phyloP scores from a whole-genome alignment of 179 eudicot species.

The Carnegiea gigantea region DNA sequence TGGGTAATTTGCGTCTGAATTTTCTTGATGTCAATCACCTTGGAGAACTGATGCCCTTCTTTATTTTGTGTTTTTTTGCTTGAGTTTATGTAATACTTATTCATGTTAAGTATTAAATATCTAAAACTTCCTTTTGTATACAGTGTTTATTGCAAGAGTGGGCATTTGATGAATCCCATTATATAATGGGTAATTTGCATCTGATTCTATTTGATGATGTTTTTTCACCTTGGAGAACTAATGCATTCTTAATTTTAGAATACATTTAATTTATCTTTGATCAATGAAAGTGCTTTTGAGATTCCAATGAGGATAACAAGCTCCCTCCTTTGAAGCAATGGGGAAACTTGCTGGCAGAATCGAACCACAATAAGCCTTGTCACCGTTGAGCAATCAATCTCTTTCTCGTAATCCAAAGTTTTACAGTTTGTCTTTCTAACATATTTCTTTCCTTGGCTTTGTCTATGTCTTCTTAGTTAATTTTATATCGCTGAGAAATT shows the following conservation, averaged over 20 bases:
- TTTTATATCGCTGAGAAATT: too few relatives aligned
- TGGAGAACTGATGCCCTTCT: constrained; percentile 75
- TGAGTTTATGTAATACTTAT: background rate
- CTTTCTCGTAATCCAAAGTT: background rate
- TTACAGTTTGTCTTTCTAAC: too few relatives aligned
- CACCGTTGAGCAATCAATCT: constrained; percentile 49
- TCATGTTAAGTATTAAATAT: background rate
- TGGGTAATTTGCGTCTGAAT: constrained; percentile 97
- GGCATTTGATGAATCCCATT: constrained; percentile 32
- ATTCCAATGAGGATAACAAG: constrained; percentile 45
- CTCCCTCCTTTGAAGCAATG: constrained; percentile 58
- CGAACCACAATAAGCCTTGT: constrained; percentile 46
- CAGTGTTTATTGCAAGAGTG: background rate
- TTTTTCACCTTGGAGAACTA: constrained; percentile 39
- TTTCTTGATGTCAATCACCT: constrained; percentile 64
- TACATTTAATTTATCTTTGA: too few relatives aligned
- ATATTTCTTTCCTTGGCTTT: too few relatives aligned
- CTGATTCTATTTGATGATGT: constrained; percentile 30
- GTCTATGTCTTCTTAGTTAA: background rate
- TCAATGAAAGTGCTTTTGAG: background rate
- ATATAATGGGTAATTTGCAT: constrained; percentile 22
- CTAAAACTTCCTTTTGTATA: too few relatives aligned
- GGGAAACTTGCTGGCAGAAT: constrained; percentile 57
- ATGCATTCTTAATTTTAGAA: constrained; percentile 20
- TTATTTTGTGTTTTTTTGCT: background rate